A percentile compares a stretch with the other conserved stretches of the same genome.
Conservation (phyloP, 176 grass and related monocot genomes). For the Musa beccarii region DNA sequence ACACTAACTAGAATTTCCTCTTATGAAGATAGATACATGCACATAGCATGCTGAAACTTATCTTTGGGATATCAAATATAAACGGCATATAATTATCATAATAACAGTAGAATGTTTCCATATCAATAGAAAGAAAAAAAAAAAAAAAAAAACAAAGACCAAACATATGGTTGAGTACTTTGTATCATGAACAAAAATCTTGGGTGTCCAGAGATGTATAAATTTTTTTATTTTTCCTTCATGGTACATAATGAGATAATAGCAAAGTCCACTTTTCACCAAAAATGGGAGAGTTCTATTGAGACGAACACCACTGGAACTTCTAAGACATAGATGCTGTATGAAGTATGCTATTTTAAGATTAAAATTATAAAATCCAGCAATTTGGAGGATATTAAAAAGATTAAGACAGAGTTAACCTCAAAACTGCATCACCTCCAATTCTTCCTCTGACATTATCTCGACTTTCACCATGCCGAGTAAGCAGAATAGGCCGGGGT, state of each 20-base stretch:
- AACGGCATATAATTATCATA: too few relatives aligned
- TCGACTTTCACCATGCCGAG: conserved; percentile 91
- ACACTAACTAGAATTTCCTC: not conserved
- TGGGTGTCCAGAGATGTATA: too few relatives aligned
- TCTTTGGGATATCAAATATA: not conserved
- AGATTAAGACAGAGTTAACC: conserved; percentile 38
- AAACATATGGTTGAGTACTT: not conserved
- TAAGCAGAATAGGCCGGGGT: conserved; percentile 93
- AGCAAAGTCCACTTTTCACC: not conserved
- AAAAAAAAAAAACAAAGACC: not conserved
- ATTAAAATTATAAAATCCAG: too few relatives aligned
- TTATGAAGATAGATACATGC: too few relatives aligned
- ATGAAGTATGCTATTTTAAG: not conserved
- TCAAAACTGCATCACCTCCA: conserved; percentile 86
- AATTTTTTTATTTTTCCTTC: too few relatives aligned
- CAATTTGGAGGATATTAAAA: not conserved
- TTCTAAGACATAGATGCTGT: not conserved
- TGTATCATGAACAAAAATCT: not conserved
- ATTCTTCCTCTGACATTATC: conserved; percentile 91
- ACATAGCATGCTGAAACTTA: not conserved
- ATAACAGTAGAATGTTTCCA: not conserved
- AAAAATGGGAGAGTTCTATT: not conserved
- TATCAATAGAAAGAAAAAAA: not conserved
- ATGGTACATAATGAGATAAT: too few relatives aligned
- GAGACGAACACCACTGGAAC: not conserved